Percentiles rank a stretch among this genome's conserved stretches.
phyloP scores from a whole-genome alignment of 2,329 filamentous ascomycete species.

The Dactylellina haptotyla region DNA sequence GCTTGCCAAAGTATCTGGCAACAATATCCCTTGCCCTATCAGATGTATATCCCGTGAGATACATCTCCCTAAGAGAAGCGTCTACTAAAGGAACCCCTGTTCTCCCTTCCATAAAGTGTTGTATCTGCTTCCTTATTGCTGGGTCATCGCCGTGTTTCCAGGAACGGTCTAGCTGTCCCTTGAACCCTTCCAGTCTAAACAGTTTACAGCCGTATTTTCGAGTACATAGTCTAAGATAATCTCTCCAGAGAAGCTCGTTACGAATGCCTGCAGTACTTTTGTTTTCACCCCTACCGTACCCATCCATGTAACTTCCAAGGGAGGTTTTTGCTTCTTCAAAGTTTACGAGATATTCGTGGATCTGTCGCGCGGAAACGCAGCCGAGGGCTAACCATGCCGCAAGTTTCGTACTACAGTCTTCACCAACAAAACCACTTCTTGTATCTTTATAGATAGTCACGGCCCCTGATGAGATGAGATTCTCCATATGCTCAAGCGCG shows the following conservation, averaged over 20 bases:
- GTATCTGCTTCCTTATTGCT: conserved; percentile 54
- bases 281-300: conserved; percentile 77
- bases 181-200: conserved; percentile 74
- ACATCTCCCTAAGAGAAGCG: conserved; percentile 77
- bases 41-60: conserved; percentile 79
- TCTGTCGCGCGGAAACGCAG: conserved; percentile 76
- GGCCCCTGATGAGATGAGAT: conserved; percentile 71
- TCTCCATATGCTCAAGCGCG: conserved; percentile 69
- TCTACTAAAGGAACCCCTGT: conserved; percentile 83
- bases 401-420: conserved; percentile 79
- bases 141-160: conserved; percentile 64
- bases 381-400: conserved; percentile 78
- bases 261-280: conserved; percentile 75
- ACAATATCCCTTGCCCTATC: conserved; percentile 81
- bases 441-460: conserved; percentile 75
- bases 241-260: conserved; percentile 79
- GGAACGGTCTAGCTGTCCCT: conserved; percentile 64
- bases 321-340: conserved; percentile 72
- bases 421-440: conserved; percentile 75
- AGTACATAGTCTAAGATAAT: conserved; percentile 81
- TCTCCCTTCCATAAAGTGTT: conserved; percentile 65
- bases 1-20: conserved; percentile 77
- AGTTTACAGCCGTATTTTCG: conserved; percentile 74
- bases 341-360: conserved; percentile 73
- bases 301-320: conserved; percentile 61